Percentiles rank a stretch among this genome's conserved stretches.
Conservation (phyloP, 805 yeast genomes). For the Grigorovia transvaalensis region DNA sequence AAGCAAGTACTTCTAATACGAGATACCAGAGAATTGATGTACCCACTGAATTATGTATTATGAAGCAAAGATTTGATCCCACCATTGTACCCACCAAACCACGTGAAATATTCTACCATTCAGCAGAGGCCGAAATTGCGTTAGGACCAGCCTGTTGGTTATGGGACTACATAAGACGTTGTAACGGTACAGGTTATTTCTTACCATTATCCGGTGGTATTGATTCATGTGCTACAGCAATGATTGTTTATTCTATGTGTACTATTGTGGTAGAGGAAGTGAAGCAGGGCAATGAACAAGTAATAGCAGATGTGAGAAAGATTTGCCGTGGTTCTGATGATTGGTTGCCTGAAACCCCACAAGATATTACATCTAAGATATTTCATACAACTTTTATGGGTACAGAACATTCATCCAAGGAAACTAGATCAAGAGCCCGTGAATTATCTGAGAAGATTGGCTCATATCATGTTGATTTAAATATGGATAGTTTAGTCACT, state of each 20-base stretch:
- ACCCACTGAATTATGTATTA: conserved; percentile 57
- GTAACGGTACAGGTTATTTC: conserved; percentile 83
- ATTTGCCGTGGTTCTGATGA: conserved; percentile 47
- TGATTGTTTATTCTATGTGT: conserved; percentile 91
- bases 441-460: conserved; percentile 68
- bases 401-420: conserved; percentile 80
- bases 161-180: conserved; percentile 94
- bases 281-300: conserved; percentile 58
- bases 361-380: conserved; percentile 61
- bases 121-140: conserved; percentile 94
- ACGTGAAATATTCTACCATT: conserved; percentile 48
- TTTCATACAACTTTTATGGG: conserved; percentile 96
- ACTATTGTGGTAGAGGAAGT: conserved; percentile 67
- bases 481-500: conserved; percentile 76
- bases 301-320: conserved; percentile 60
- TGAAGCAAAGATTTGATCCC: conserved; percentile 49
- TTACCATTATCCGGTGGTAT: conserved; percentile 95
- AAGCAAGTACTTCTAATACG: conserved; percentile 35
- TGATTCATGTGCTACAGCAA: conserved; percentile 95
- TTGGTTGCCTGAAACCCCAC: conserved; percentile 66
- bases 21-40: conserved; percentile 45
- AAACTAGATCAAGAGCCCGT: conserved; percentile 76
- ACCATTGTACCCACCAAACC: conserved; percentile 46
- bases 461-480: conserved; percentile 81
- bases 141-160: conserved; percentile 99